A percentile compares a stretch with the other conserved stretches of the same genome.
Conservation (phyloP, 108 stramenopile genomes). For the Fragilaria crotonensis region DNA sequence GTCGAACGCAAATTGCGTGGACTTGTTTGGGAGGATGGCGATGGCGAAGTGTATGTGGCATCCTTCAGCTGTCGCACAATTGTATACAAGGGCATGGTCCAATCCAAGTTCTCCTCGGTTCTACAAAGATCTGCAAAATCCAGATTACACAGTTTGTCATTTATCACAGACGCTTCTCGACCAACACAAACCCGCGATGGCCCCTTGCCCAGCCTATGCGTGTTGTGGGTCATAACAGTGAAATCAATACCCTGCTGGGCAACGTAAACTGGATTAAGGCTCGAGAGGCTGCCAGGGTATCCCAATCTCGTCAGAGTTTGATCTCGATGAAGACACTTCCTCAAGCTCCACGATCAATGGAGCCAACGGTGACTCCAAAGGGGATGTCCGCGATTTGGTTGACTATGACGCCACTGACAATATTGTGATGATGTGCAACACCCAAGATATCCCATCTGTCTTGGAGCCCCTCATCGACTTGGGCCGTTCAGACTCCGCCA, state of each 20-base stretch:
- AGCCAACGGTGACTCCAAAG: constrained; percentile 11
- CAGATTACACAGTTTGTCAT: constrained; percentile 86
- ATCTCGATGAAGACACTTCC: too few relatives aligned
- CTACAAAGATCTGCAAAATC: constrained; percentile 83
- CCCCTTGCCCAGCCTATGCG: constrained; percentile 93
- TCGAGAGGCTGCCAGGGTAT: constrained; percentile 70
- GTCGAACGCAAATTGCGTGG: constrained; percentile 59
- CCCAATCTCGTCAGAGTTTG: not conserved
- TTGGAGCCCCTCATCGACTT: constrained; percentile 84
- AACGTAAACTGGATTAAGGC: constrained; percentile 97
- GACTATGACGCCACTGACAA: constrained; percentile 72
- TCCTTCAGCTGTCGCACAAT: constrained; percentile 82
- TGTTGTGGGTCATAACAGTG: constrained; percentile 92
- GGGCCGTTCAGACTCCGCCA: constrained; percentile 87
- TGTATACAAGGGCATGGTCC: constrained; percentile 94
- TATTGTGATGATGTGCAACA: constrained; percentile 78
- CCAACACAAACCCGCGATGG: constrained; percentile 94
- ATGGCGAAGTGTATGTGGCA: constrained; percentile 77
- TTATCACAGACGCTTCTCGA: constrained; percentile 91
- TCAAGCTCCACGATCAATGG: too few relatives aligned
- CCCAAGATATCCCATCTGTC: constrained; percentile 72
- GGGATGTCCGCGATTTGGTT: constrained; percentile 53
- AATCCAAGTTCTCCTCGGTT: constrained; percentile 75
- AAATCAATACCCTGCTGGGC: constrained; percentile 93
- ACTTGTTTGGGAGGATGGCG: constrained; percentile 56